Evolutionary conservation across 2,329 filamentous ascomycete genomes (phyloP), one percentile per base, ranked within the genome.

Genomic region (Xylariales sp.): DNA sequence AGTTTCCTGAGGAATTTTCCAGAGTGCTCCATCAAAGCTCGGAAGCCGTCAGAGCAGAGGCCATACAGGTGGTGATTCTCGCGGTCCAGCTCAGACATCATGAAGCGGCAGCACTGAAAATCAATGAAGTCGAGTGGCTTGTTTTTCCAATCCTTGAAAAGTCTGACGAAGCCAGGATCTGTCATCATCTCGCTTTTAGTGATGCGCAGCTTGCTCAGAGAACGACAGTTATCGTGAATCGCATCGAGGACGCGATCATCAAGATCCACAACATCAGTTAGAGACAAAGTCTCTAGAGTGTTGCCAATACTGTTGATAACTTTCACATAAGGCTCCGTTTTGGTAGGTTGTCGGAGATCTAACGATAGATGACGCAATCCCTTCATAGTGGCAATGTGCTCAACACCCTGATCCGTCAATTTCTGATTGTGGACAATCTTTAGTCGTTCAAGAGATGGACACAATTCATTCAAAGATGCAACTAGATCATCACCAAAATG

Each of bases 401-500:
- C 64, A 31, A 96, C 66, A 10, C 85, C 83, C 11, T 71, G 65
- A 40, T 81, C 72, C 0, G 79, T 81, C 15, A 93, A 66, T 45
- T 81, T 76, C 53, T 88, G 85, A 59, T 93, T 95, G 53, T 88
- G 78, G 49, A 81, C 80, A 24, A 96, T 67, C 61, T 95, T 96
- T 36, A 97, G 69, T 4, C 85, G 81, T 33, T 69, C 70, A 12
- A 97, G 69, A 16, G 79, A 74, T 0, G 81, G 80, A 49, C 87
- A 91, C 42, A 74, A 63, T 6, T 71, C 65, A 17, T 72, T 69
- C 42, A 96, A 67, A n/a, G 73, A 59, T 12, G 68, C 57, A 1
- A 93, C 66, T 1, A 78, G 78, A 6, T 84, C 74, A 43, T 95
- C 83, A 28, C 82, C 79, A 47, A 97, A 85, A 21, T 90, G 81